Base-by-base conservation (phyloP, 225 moss, liverwort and hornwort genomes). In the Rhytidiadelphus loreus region DNA sequence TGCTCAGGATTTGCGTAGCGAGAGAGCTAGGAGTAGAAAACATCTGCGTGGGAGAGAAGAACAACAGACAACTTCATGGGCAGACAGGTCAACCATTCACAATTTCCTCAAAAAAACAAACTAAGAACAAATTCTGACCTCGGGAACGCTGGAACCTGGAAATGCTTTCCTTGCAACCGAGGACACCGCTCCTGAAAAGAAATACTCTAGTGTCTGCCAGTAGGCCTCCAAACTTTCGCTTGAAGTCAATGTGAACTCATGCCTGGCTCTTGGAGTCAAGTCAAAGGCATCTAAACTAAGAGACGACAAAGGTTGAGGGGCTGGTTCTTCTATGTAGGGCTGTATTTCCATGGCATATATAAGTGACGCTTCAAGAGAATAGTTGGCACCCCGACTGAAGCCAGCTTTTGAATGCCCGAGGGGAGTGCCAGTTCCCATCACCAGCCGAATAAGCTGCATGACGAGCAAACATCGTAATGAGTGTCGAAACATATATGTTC, bases 151-250 rank as follows among this genome's bases (percentile, higher is more conserved):
- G 65, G 95, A 90, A 88, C 99, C 99, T 69, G 99, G 99, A 90
- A 99, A 99, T 33, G 96, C 94, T 92, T 91, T 94, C 91, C 97
- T 95, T 90, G 96, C 99, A 91, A 96, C 94, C 53, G 92, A 90
- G 65, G 99, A 85, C 86, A 95, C 93, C 56, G 97, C 96, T 70
- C 97, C 99, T 84, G 96, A 96, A 76, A 94, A 99, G 82, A 96
- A 97, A 87, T 95, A 97, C 87, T 99, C 99, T 56, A 99, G 91
- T 53, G 96, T 99, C 90, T 99, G 99, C 99, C 99, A 99, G 89
- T 96, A 99, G 62, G 94, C 95, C 85, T 97, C 97, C 92, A 97
- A 82, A 83, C 96, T 96, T 92, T 97, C 97, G 89, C 89, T 95
- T 77, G 94, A 96, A 56, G 94, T 93, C 80, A 99, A 88, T 74